Conservation (phyloP, 176 grass and related monocot species). For the Luzula sylvatica region DNA sequence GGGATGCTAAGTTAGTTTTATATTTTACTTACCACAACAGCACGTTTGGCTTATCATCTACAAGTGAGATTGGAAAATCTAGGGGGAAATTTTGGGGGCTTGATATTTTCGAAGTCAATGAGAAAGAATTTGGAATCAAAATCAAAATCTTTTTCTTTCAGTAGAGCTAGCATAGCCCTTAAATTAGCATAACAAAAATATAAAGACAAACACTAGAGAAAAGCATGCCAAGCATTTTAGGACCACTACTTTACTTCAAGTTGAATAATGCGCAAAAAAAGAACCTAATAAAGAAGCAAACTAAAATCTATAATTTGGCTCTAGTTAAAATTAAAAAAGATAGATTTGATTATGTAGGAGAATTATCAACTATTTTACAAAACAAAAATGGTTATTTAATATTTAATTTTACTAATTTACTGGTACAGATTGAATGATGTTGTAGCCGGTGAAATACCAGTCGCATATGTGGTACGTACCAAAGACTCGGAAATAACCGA, state of each 20-base stretch:
- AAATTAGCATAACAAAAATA: too few relatives aligned
- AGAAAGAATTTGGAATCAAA: too few relatives aligned
- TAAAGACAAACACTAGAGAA: background rate
- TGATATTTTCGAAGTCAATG: too few relatives aligned
- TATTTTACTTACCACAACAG: too few relatives aligned
- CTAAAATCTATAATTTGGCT: constrained; percentile 3
- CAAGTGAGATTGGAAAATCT: too few relatives aligned
- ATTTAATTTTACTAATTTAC: constrained; percentile 5
- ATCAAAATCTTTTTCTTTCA: too few relatives aligned
- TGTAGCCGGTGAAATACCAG: constrained; percentile 58
- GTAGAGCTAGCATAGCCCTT: too few relatives aligned
- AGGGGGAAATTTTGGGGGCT: too few relatives aligned
- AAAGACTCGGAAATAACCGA: constrained; percentile 53
- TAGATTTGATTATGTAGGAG: too few relatives aligned
- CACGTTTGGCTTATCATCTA: too few relatives aligned
- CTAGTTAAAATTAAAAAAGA: constrained; percentile 2
- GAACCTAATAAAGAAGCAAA: background rate
- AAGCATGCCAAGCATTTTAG: background rate
- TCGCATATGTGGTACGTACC: constrained; percentile 57
- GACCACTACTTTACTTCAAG: background rate
- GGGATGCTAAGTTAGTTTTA: too few relatives aligned
- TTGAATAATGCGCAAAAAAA: constrained; percentile 11
- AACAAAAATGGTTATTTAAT: background rate
- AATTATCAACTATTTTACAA: background rate
- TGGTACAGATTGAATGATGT: constrained; percentile 68